These are phyloP conservation scores for Porogramme epimiltina DNA, from an alignment of 1,284 basidiomycete genomes.

Conservation along the genomic window DNA sequence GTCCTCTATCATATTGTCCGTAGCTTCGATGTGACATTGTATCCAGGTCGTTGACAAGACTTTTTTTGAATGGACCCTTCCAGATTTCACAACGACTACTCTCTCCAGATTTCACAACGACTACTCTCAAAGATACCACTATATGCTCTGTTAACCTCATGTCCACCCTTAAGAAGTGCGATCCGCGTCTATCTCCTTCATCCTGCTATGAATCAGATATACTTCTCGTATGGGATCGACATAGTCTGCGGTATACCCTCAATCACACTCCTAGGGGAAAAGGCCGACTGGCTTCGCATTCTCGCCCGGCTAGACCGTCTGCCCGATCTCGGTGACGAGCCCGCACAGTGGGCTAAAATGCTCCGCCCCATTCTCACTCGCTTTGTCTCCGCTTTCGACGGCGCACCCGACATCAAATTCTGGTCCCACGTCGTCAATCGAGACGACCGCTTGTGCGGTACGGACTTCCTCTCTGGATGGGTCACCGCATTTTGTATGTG, in stretches of 20 bases:
- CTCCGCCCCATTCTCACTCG: constrained; percentile 37
- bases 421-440: constrained; percentile 35
- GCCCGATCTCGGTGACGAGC: constrained; percentile 35
- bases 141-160: constrained; percentile 46
- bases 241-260: constrained; percentile 47
- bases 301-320: constrained; percentile 36
- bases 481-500: constrained; percentile 43
- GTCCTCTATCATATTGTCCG: neutral
- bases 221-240: constrained; percentile 36
- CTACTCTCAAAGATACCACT: constrained; percentile 41
- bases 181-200: neutral
- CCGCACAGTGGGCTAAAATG: constrained; percentile 35
- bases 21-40: neutral
- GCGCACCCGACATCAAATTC: constrained; percentile 34
- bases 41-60: constrained; percentile 34
- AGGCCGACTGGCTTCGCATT: constrained; percentile 39
- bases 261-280: constrained; percentile 47
- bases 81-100: too few relatives aligned
- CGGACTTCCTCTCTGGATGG: constrained; percentile 35
- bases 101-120: constrained; percentile 51
- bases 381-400: constrained; percentile 40
- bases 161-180: constrained; percentile 38
- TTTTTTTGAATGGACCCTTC: constrained; percentile 44
- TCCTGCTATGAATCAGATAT: constrained; percentile 19
- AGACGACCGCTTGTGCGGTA: constrained; percentile 19